Conservation (phyloP, 371 early-diverging fungal species). For the Mortierella sp. region DNA sequence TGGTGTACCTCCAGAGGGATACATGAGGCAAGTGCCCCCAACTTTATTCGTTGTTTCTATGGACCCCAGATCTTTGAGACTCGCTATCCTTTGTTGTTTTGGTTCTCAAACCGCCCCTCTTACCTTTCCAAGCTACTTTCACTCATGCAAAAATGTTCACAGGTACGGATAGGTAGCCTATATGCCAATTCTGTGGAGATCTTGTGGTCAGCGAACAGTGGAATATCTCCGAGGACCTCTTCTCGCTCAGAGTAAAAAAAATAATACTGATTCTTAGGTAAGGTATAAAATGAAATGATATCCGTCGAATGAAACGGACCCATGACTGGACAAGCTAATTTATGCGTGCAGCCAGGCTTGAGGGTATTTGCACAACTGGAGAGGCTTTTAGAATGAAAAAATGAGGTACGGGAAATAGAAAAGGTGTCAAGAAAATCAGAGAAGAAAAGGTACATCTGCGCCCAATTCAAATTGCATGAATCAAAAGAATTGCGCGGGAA, state of each 20-base stretch:
- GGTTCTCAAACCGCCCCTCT: neutral
- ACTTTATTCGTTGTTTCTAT: neutral
- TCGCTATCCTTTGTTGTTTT: neutral
- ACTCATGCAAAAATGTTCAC: neutral
- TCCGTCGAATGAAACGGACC: neutral
- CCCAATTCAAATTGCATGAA: neutral
- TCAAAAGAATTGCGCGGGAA: neutral
- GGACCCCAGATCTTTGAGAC: neutral
- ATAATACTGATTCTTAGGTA: neutral
- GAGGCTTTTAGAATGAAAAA: too few species aligned
- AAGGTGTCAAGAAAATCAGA: too few species aligned
- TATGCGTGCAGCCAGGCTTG: too few species aligned
- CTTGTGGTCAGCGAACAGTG: neutral
- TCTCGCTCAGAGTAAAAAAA: neutral
- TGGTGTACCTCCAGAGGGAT: neutral
- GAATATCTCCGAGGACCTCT: too few species aligned
- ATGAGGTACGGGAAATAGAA: too few species aligned
- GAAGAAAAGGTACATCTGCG: neutral
- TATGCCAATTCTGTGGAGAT: neutral
- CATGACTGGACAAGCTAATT: neutral
- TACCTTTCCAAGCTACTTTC: neutral
- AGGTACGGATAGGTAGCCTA: neutral
- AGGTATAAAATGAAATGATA: neutral
- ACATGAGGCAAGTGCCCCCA: neutral
- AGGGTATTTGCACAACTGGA: too few species aligned